These are phyloP conservation scores for Paecilomyces niveus DNA, from an alignment of 2,329 filamentous ascomycete genomes.

Conservation along the genomic window DNA sequence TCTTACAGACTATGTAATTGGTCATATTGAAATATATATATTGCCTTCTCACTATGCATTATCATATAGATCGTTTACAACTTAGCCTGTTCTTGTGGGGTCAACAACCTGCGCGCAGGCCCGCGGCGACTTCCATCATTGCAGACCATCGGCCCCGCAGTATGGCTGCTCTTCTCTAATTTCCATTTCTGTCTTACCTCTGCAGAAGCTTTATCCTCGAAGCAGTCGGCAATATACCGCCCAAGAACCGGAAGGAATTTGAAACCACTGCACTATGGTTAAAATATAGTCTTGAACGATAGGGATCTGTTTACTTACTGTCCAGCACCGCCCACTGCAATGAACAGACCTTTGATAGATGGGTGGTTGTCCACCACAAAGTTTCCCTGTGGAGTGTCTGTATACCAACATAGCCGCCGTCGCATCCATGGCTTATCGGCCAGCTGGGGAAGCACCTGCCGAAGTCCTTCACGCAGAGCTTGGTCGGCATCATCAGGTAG, in stretches of 20 bases:
- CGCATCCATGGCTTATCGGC: conserved; percentile 50
- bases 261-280: conserved; percentile 8
- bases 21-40: too few relatives aligned
- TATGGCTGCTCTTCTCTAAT: conserved; percentile 3
- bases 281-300: background rate
- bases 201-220: conserved; percentile 37
- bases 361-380: conserved; percentile 64
- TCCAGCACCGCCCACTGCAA: background rate
- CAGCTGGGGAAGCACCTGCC: conserved; percentile 53
- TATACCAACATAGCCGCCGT: conserved; percentile 66
- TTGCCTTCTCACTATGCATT: background rate
- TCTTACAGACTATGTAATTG: too few relatives aligned
- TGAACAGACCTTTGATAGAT: conserved; percentile 42
- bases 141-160: background rate
- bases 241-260: conserved; percentile 64
- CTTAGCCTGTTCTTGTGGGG: background rate
- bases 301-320: background rate
- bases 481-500: conserved; percentile 47
- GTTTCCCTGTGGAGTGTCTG: conserved; percentile 60
- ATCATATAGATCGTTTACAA: background rate
- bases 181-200: conserved; percentile 57
- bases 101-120: background rate
- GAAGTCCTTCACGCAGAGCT: conserved; percentile 53
- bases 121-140: background rate
- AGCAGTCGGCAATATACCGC: conserved; percentile 52